Conservation (phyloP, 805 yeast species). For the Ogataea philodendri region DNA sequence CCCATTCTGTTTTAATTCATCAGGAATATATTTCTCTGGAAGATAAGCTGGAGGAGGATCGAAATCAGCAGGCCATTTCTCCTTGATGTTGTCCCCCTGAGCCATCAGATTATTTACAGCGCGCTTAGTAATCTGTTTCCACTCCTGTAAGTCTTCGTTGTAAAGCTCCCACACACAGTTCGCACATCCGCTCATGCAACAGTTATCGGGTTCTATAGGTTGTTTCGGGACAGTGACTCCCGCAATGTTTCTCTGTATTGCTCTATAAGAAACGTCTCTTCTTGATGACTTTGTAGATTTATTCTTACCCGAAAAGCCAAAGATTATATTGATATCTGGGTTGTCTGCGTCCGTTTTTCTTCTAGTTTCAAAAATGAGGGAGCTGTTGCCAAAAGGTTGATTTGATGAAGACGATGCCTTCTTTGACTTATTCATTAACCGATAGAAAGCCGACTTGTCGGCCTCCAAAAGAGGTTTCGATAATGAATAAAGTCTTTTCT, state of each 20-base stretch:
- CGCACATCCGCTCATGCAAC: constrained; percentile 96
- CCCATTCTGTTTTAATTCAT: constrained; percentile 39
- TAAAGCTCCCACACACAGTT: constrained; percentile 96
- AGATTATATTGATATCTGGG: constrained; percentile 27
- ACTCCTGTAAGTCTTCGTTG: constrained; percentile 82
- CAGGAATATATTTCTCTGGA: constrained; percentile 44
- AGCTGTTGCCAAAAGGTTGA: constrained; percentile 10
- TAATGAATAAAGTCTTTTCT: not conserved
- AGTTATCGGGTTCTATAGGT: constrained; percentile 90
- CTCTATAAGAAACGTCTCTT: constrained; percentile 37
- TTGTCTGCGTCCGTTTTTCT: constrained; percentile 17
- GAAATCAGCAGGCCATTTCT: constrained; percentile 63
- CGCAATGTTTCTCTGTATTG: constrained; percentile 38
- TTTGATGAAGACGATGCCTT: constrained; percentile 16
- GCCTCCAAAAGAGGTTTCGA: not conserved
- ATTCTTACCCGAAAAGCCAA: constrained; percentile 33
- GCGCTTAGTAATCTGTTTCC: constrained; percentile 58
- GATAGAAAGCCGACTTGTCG: constrained; percentile 20
- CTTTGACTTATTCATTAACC: constrained; percentile 19
- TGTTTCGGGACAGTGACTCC: constrained; percentile 80
- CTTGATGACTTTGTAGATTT: constrained; percentile 35
- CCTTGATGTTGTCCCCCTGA: constrained; percentile 44
- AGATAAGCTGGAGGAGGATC: constrained; percentile 51
- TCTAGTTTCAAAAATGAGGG: constrained; percentile 30
- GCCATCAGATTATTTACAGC: constrained; percentile 48